Evolutionary conservation across 164 flowering plant species (phyloP).

Genomic region (Vitis rupestris): DNA sequence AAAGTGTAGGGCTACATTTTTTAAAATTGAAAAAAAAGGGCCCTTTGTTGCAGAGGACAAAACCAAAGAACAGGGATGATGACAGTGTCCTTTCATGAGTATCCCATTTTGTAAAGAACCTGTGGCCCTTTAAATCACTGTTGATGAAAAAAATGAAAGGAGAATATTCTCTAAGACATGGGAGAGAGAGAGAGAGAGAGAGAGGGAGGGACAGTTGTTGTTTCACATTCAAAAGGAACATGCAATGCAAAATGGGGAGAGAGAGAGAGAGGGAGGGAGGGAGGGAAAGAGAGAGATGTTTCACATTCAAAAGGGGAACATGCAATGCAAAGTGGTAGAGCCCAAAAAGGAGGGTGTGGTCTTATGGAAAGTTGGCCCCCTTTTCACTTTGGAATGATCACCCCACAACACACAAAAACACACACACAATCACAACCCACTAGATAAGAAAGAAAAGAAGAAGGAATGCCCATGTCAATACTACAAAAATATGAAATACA

Average conservation of each 20-base stretch:
- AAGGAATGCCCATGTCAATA: conserved; percentile 6
- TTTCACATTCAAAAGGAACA: neutral
- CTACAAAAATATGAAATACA: conserved; percentile 7
- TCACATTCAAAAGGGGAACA: conserved; percentile 16
- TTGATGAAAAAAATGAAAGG: neutral
- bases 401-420: conserved; percentile 7
- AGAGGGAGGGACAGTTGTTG: neutral
- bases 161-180: conserved; percentile 14
- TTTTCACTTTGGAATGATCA: conserved; percentile 39
- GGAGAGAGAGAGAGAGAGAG: conserved; percentile 5
- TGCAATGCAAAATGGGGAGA: too few relatives aligned
- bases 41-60: neutral
- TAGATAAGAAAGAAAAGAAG: neutral
- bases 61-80: too few relatives aligned
- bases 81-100: too few relatives aligned
- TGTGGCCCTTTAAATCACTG: too few relatives aligned
- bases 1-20: too few relatives aligned
- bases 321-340: conserved; percentile 32
- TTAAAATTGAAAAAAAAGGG: neutral
- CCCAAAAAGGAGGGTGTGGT: conserved; percentile 12
- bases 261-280: conserved; percentile 5
- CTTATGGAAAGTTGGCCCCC: conserved; percentile 32
- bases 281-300: neutral
- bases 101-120: too few relatives aligned
- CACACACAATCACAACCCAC: conserved; percentile 13